Base-by-base conservation (phyloP, 2,329 filamentous ascomycete genomes). In the Colletotrichum lini region DNA sequence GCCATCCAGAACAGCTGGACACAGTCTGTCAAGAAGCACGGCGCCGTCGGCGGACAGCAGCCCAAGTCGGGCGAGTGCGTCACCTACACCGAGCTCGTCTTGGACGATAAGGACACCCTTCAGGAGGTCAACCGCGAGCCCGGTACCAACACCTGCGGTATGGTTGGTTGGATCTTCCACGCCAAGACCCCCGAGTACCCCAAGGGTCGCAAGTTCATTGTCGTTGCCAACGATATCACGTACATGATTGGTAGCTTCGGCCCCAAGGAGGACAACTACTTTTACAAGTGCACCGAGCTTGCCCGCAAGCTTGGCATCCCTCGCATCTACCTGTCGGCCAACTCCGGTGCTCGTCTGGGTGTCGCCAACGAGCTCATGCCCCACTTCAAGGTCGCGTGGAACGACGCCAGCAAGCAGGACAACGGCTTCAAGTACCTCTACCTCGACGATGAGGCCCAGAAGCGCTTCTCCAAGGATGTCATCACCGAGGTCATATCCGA, bases 161-260 rank as follows among this genome's bases (percentile, higher is more conserved):
- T 99, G 96, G 96, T 99, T 67, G 96, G 95, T 76, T 99, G 96
- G 96, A 90, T 98, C 75, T 92, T 98, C 81, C 97, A 94, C 73
- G 96, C 95, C 18, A 94, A 91, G 80, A 98, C 96, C 1, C 96
- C 96, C 12, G 96, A 99, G 83, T 99, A 99, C 81, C 96, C 96
- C 70, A 89, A 90, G 74, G 96, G 96, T 71, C 91, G 96, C 76
- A 94, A 94, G 79, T 98, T 98, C 84, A 91, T 99, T 80, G 94
- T 99, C 75, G 92, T 99, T 74, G 95, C 96, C 88, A 99, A 99
- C 88, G 96, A 99, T 80, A 99, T 99, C 82, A 99, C 96, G 21
- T 98, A 94, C 89, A 97, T 97, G 88, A 99, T 98, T 81, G 96
- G 96, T 79, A 98, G 94, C 2, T 99, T 99, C 81, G 96, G 96